phyloP scores from a whole-genome alignment of 345 rosid genomes.

The Salix suchowensis region DNA sequence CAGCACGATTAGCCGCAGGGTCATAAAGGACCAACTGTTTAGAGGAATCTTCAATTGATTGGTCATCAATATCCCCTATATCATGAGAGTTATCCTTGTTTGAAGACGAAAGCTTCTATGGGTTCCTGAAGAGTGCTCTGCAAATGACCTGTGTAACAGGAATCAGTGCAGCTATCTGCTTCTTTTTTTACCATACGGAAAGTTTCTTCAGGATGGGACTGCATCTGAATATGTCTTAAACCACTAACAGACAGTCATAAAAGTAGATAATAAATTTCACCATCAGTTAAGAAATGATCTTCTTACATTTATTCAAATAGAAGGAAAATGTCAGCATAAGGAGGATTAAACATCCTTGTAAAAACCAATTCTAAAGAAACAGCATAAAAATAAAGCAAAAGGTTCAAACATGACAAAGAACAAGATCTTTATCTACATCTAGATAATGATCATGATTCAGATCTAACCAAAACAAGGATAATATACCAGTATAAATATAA shows the following conservation, averaged over 20 bases:
- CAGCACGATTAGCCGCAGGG: conserved; percentile 33
- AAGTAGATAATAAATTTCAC: not conserved
- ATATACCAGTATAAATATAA: no score
- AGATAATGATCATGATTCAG: not conserved
- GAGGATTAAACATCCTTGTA: not conserved
- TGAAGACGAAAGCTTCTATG: conserved; percentile 29
- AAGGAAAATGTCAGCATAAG: not conserved
- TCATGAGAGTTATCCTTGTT: conserved; percentile 32
- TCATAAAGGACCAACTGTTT: conserved; percentile 69
- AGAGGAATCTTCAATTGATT: conserved; percentile 27
- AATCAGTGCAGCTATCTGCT: conserved; percentile 25
- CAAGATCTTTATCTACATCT: no score
- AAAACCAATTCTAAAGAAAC: no score
- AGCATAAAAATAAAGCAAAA: no score
- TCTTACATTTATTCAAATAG: not conserved
- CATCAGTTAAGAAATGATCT: not conserved
- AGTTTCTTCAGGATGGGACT: conserved; percentile 31
- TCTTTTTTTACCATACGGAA: conserved; percentile 34
- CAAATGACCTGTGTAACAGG: conserved; percentile 21
- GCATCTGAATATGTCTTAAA: conserved; percentile 38
- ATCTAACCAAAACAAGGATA: not conserved
- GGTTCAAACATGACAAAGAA: no score
- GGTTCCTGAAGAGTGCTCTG: conserved; percentile 22
- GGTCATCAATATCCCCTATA: conserved; percentile 21
- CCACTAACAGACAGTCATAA: conserved; percentile 6